Conservation (phyloP, 345 rosid genomes). For the Turnera subulata region DNA sequence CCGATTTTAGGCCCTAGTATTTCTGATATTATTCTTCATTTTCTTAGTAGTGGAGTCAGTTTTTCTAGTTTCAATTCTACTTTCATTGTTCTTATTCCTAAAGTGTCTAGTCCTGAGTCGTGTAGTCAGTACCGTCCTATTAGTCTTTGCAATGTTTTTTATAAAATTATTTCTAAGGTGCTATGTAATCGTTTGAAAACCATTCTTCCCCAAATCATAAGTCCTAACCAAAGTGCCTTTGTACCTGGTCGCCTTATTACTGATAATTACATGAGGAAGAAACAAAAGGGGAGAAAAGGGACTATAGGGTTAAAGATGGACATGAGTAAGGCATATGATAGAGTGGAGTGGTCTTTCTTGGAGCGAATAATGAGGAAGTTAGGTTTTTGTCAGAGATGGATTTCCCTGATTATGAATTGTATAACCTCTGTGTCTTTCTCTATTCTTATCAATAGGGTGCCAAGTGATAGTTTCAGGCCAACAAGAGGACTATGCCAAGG, state of each 20-base stretch:
- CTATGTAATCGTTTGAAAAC: neutral
- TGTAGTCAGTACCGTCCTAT: too few species aligned
- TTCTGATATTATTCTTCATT: too few species aligned
- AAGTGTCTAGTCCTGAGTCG: too few species aligned
- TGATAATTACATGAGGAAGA: neutral
- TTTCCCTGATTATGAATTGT: neutral
- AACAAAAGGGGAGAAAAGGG: neutral
- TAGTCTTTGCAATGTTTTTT: too few species aligned
- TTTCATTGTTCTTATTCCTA: too few species aligned
- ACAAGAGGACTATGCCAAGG: neutral
- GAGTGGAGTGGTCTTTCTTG: neutral
- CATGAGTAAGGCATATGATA: too few species aligned
- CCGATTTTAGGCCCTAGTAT: neutral
- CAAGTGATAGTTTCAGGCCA: too few species aligned
- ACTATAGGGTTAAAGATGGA: neutral
- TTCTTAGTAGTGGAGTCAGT: neutral
- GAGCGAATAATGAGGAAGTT: neutral
- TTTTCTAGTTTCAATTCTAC: neutral
- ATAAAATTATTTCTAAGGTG: neutral
- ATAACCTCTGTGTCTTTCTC: too few species aligned
- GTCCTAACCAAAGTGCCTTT: neutral
- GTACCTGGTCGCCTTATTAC: too few species aligned
- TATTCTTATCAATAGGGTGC: too few species aligned
- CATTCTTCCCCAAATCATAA: neutral
- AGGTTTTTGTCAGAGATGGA: neutral